Base-by-base conservation (phyloP, 192 early-diverging fungal species). In the Spizellomyces punctatus region DNA sequence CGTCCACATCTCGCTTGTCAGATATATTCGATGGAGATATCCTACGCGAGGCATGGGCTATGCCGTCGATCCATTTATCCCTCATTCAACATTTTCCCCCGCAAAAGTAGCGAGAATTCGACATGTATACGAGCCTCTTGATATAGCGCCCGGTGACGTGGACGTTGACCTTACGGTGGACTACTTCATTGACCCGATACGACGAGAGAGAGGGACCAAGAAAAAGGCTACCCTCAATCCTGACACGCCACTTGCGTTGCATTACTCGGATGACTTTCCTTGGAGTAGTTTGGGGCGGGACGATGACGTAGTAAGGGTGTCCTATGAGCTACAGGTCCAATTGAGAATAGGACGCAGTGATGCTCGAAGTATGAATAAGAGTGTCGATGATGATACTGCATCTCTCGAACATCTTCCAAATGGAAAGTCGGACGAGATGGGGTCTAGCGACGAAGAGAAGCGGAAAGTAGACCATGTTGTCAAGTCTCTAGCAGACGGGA, bases 111-210 rank as follows among this genome's bases (percentile, higher is more conserved):
- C 14, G 14, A 54, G 50, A 54, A 54, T 54, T n/a, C 50, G 50
- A 0, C 14, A 54, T 12, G 50, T 54, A 12, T 19, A n/a, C 50
- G 50, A 54, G 17, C 50, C 50, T 1, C 55, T 68, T 6, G 42
- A 68, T 50, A 68, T 68, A 19, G 54, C 47, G 36, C 66, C 66
- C 10, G 66, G 66, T 6, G n/a, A 55, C 12, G 19, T 19, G 27
- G 54, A 68, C 42, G 66, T 68, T 1, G 66, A 68, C 55, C n/a
- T 68, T n/a, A 68, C 49, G 36, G 66, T 58, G n/a, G 22, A 68
- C 27, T 68, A 68, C 44, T 58, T 43, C 52, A n/a, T 68, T 16
- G 49, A 57, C 42, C 66, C 66, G 22, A 8, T 21, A 14, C 48
- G 22, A 10, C 41, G 19, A 46, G 46, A 41, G 14, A 46, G 46